Evolutionary conservation across 331 rosid genomes (phyloP).

Genomic region (Malus hybrid): DNA sequence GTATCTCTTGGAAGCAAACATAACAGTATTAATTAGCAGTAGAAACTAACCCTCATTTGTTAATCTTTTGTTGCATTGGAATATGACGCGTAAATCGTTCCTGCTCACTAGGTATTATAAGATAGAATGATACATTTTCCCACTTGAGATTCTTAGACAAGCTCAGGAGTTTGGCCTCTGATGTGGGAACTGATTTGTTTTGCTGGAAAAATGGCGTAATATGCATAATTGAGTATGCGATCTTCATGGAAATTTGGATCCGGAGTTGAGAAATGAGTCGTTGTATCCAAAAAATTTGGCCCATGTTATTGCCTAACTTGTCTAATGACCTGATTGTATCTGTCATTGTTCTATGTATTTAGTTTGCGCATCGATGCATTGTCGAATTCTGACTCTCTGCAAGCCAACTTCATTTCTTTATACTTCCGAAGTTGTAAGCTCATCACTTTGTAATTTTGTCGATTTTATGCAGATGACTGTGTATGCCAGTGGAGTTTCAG

Average conservation of each 20-base stretch:
- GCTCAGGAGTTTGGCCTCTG: neutral
- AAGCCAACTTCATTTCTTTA: neutral
- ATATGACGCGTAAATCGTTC: neutral
- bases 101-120: neutral
- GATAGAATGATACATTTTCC: neutral
- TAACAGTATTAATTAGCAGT: neutral
- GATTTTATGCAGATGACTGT: conserved; percentile 60
- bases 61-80: neutral
- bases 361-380: neutral
- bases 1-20: neutral
- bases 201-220: neutral
- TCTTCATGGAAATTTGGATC: neutral
- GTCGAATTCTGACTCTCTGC: neutral
- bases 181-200: neutral
- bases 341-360: too few species aligned
- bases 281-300: neutral
- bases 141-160: neutral
- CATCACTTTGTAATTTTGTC: neutral
- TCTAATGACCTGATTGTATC: neutral
- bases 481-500: conserved; percentile 70
- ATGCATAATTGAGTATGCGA: neutral
- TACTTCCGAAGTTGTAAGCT: neutral
- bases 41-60: neutral
- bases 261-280: neutral
- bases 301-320: neutral